These are phyloP conservation scores for Capsella rubella DNA, from an alignment of 441 rosid species.

Conservation along the genomic window DNA sequence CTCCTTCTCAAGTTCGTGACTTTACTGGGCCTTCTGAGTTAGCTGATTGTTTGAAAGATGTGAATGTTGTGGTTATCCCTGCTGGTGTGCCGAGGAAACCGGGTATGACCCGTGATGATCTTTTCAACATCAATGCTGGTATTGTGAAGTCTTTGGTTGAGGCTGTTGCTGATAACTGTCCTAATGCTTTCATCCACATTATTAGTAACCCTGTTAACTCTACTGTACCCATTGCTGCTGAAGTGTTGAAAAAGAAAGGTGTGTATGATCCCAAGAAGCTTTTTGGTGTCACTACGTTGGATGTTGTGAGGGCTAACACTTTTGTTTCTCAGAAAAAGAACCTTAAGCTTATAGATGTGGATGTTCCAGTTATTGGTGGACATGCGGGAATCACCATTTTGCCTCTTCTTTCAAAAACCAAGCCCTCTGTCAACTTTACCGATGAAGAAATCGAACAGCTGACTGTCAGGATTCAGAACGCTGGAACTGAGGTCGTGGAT, in stretches of 20 bases:
- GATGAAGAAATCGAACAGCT: conserved; percentile 79
- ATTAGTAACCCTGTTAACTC: conserved; percentile 99
- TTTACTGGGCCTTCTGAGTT: conserved; percentile 89
- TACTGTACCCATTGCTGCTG: conserved; percentile 96
- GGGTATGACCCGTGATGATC: conserved; percentile 99
- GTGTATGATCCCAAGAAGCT: conserved; percentile 93
- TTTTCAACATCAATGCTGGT: conserved; percentile 90
- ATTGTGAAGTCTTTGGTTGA: conserved; percentile 81
- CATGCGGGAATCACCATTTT: conserved; percentile 96
- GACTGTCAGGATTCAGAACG: conserved; percentile 91
- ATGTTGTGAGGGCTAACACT: conserved; percentile 96
- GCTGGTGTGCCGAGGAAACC: conserved; percentile 99
- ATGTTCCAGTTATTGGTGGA: conserved; percentile 94
- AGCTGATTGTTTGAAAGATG: conserved; percentile 74
- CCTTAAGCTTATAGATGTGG: conserved; percentile 89
- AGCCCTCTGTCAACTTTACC: conserved; percentile 74
- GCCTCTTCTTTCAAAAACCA: conserved; percentile 85
- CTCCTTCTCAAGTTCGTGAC: conserved; percentile 87
- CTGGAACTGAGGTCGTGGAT: conserved; percentile 98
- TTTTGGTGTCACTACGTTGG: conserved; percentile 92
- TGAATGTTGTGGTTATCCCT: conserved; percentile 88
- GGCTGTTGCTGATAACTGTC: conserved; percentile 95
- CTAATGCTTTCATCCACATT: conserved; percentile 88
- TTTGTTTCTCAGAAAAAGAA: conserved; percentile 92
- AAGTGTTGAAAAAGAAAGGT: conserved; percentile 87